A percentile compares a stretch with the other conserved stretches of the same genome.
Evolutionary conservation across 116 monocot genomes (phyloP).

Genomic region (Iris pallida): DNA sequence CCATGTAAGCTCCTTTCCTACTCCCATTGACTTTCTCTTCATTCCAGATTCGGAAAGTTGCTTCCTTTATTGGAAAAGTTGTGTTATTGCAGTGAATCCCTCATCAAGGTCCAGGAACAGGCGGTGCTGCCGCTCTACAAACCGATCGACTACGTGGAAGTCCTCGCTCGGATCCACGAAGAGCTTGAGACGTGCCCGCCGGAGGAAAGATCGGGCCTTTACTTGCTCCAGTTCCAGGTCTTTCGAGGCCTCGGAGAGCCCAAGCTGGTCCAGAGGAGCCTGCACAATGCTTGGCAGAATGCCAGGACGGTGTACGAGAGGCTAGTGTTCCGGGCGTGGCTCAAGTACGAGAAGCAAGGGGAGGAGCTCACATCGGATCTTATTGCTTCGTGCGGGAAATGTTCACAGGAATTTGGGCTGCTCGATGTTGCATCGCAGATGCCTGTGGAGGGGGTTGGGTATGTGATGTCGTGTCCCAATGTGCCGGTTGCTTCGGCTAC

Average conservation of each 20-base stretch:
- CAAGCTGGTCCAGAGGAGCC: constrained; percentile 38
- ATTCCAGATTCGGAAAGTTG: neutral
- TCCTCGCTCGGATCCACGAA: constrained; percentile 27
- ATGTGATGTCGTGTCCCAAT: neutral
- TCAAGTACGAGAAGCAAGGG: constrained; percentile 30
- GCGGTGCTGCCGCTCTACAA: constrained; percentile 18
- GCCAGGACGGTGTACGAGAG: constrained; percentile 26
- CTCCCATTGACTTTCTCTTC: neutral
- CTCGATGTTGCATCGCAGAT: constrained; percentile 21
- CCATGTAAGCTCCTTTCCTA: constrained; percentile 21
- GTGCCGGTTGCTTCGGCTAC: neutral
- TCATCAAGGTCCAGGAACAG: constrained; percentile 24
- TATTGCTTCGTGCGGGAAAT: constrained; percentile 20
- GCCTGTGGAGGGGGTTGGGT: constrained; percentile 2
- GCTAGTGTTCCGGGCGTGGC: constrained; percentile 24
- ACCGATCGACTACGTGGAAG: constrained; percentile 26
- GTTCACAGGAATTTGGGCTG: constrained; percentile 12
- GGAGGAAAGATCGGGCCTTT: constrained; percentile 18
- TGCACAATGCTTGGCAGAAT: constrained; percentile 23
- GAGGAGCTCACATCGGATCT: constrained; percentile 24
- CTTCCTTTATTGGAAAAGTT: constrained; percentile 1
- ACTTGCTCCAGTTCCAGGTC: constrained; percentile 34
- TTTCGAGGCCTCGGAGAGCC: constrained; percentile 30
- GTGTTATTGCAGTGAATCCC: constrained; percentile 16
- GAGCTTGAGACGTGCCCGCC: constrained; percentile 22